Percentiles rank a stretch among this genome's conserved stretches.
phyloP scores from a whole-genome alignment of 768 basidiomycete species.

The Tremella mesenterica region DNA sequence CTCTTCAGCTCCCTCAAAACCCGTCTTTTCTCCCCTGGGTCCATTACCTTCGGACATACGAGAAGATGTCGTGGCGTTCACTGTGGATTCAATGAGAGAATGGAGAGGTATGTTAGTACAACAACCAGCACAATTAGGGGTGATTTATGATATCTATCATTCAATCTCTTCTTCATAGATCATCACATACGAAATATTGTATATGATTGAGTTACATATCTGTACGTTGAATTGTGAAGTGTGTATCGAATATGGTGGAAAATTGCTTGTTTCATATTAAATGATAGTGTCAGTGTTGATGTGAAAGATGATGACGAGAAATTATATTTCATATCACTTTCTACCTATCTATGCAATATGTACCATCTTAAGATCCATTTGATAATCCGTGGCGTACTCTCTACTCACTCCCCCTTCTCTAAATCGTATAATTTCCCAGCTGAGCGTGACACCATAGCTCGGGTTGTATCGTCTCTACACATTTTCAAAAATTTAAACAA shows the following conservation, averaged over 20 bases:
- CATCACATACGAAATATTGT: too few relatives aligned
- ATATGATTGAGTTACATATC: too few relatives aligned
- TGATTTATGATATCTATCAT: constrained; percentile 40
- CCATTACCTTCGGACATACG: constrained; percentile 22
- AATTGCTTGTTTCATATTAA: too few relatives aligned
- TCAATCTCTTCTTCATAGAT: too few relatives aligned
- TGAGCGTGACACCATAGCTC: constrained; percentile 36
- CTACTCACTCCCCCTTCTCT: constrained; percentile 5
- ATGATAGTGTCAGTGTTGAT: too few relatives aligned
- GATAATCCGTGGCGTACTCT: too few relatives aligned
- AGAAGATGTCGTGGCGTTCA: constrained; percentile 29
- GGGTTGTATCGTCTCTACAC: constrained; percentile 74
- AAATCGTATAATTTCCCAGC: constrained; percentile 24
- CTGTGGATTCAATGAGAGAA: constrained; percentile 38
- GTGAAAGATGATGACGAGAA: too few relatives aligned
- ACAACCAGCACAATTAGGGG: constrained; percentile 27
- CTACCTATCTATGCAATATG: too few relatives aligned
- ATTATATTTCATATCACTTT: too few relatives aligned
- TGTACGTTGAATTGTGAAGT: too few relatives aligned
- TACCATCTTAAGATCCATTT: too few relatives aligned
- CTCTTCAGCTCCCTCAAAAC: background rate
- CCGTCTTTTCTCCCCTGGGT: constrained; percentile 22
- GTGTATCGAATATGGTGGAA: too few relatives aligned
- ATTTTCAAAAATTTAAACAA: constrained; percentile 75
- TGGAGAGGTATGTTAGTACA: constrained; percentile 38